These are phyloP conservation scores for Alternaria triticina DNA, from an alignment of 2,329 filamentous ascomycete species.

Conservation along the genomic window DNA sequence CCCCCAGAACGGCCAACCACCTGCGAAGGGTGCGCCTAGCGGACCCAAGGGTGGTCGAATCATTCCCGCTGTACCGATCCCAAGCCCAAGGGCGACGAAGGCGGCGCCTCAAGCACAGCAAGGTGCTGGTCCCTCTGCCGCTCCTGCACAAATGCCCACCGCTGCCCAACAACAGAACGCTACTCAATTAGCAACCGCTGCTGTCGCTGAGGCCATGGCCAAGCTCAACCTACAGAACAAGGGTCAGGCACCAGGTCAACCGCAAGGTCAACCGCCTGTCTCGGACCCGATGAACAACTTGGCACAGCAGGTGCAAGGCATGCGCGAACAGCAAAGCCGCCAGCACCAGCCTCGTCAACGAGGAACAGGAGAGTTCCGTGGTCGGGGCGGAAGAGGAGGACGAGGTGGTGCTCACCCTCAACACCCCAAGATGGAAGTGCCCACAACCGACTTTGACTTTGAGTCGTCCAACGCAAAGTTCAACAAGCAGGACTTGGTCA, in stretches of 20 bases:
- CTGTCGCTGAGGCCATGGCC: constrained; percentile 81
- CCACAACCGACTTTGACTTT: constrained; percentile 91
- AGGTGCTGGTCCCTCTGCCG: constrained; percentile 26
- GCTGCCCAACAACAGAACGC: constrained; percentile 62
- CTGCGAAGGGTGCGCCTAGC: constrained; percentile 48
- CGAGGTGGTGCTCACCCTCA: constrained; percentile 47
- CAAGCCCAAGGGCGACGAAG: constrained; percentile 49
- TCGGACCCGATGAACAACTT: constrained; percentile 69
- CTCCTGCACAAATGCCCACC: constrained; percentile 33
- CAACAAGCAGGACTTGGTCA: constrained; percentile 84
- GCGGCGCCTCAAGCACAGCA: constrained; percentile 48
- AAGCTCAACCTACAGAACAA: constrained; percentile 61
- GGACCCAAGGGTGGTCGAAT: constrained; percentile 60
- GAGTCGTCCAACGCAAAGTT: constrained; percentile 85
- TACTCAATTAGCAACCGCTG: constrained; percentile 75
- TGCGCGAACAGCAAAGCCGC: constrained; percentile 69
- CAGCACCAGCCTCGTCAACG: constrained; percentile 57
- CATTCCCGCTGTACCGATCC: constrained; percentile 70
- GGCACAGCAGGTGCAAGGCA: constrained; percentile 76
- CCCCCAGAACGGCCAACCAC: constrained; percentile 39
- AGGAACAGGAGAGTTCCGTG: constrained; percentile 49
- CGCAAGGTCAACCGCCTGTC: constrained; percentile 27
- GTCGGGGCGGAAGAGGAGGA: constrained; percentile 56
- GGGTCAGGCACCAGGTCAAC: constrained; percentile 22
- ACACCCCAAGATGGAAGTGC: constrained; percentile 80